Evolutionary conservation across 257 asterid genomes (phyloP), one percentile per base, ranked within the genome.

Genomic region (Solanum sitiens): DNA sequence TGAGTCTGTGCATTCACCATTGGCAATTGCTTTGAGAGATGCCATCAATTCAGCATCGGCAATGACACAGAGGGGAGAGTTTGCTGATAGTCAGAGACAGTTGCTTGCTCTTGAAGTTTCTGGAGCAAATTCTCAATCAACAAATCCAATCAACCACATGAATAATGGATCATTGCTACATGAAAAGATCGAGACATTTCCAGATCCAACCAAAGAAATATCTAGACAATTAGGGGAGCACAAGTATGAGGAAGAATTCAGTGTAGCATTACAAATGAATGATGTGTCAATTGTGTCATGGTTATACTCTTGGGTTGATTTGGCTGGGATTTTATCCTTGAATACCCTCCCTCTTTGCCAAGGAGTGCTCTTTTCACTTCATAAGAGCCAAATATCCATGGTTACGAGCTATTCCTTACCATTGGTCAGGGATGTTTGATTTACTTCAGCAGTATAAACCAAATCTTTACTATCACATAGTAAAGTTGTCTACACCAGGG

Each of bases 181-280:
- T 35, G 98, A 97, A 75, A 93, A 97, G 99, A 88, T 94, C 42
- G 98, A 97, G 93, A 93, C 92, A 84, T 96, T 98, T 67, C 90
- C 91, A 86, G 99, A 97, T 91, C 99, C 99, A 25, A 97, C 98
- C 33, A 95, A 93, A 91, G 99, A 97, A 89, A 93, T 97, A 44
- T 91, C 98, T 23, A 95, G 98, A 90, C 74, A 95, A 88, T 76
- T 93, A 86, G 90, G 94, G 47, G 99, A 97, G 92, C 95, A 91
- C 44, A 97, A 97, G 89, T 95, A 92, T 53, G 99, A 93, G 87
- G 99, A 95, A 89, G 98, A 98, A 72, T 97, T 95, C 91, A 95
- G 95, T 68, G 53, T 91, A 84, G 98, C 99, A 65, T 87, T 97
- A 89, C 99, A 95, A 88, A 94, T 94, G 90, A 95, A 96, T 88